Conservation (phyloP, 2,329 filamentous ascomycete species). For the Aurifilum marmelostoma region DNA sequence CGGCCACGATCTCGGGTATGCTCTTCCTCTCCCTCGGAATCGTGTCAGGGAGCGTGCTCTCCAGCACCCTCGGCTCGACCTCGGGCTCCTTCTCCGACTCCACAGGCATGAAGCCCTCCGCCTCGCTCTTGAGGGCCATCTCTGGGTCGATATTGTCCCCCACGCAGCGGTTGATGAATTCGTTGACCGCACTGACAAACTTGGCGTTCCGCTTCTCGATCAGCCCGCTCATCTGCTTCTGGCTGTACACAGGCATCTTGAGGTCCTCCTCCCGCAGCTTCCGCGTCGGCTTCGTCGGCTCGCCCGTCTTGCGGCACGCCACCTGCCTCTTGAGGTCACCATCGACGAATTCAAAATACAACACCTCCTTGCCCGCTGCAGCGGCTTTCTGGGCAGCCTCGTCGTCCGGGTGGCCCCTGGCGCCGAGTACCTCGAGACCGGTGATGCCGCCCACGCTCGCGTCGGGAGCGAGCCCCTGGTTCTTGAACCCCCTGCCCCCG, state of each 20-base stretch:
- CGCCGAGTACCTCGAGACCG: conserved; percentile 49
- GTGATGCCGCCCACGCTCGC: conserved; percentile 60
- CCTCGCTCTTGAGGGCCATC: conserved; percentile 61
- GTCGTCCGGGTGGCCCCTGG: conserved; percentile 29
- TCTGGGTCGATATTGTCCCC: conserved; percentile 69
- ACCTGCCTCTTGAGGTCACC: conserved; percentile 86
- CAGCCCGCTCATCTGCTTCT: conserved; percentile 85
- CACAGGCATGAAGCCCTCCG: conserved; percentile 64
- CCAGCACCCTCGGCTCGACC: conserved; percentile 37
- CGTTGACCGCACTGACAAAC: conserved; percentile 76
- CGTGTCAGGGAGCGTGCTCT: conserved; percentile 61
- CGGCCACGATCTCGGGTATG: conserved; percentile 82
- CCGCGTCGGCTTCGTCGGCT: conserved; percentile 68
- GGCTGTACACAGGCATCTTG: conserved; percentile 90
- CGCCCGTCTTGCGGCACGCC: conserved; percentile 70
- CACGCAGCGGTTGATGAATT: conserved; percentile 75
- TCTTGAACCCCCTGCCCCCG: conserved; percentile 51
- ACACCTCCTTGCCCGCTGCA: conserved; percentile 62
- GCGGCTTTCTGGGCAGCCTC: conserved; percentile 34
- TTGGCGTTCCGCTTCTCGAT: conserved; percentile 90
- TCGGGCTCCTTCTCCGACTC: conserved; percentile 52
- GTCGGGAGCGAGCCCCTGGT: conserved; percentile 55
- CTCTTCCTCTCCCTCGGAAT: conserved; percentile 81
- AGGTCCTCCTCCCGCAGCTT: conserved; percentile 77
- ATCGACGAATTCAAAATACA: conserved; percentile 92